Base-by-base conservation (phyloP, 2,329 filamentous ascomycete species). In the Thelonectria discophora region DNA sequence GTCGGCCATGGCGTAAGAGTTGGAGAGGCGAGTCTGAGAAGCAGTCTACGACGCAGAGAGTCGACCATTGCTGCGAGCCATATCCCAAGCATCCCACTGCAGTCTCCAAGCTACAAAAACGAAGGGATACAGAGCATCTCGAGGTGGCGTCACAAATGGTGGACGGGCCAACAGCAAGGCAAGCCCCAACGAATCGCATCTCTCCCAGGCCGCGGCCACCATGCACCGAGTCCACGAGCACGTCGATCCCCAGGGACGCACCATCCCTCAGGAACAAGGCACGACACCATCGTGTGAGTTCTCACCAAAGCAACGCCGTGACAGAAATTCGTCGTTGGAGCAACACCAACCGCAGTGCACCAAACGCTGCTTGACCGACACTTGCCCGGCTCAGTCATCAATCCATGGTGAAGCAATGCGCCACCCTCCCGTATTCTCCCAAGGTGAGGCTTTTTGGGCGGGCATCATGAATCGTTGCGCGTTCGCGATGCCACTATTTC, bases 151-250 rank as follows among this genome's bases (percentile, higher is more conserved):
- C 40, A 52, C 47, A 39, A 30, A 34, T 30, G 42, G 48, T 32
- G 17, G 48, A 61, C 43, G 20, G 43, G 40, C 47, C 37, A 27
- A n/a, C 55, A 40, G 40, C 27, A 32, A 55, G 24, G 34, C 51
- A 24, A 47, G 8, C 32, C 37, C 37, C 43, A 47, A 48, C 51
- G 52, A 60, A 63, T 60, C 56, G 56, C 60, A 60, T 63, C 52
- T 49, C 39, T 32, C 21, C 32, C 45, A 24, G 30, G 11, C 8
- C 34, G 15, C 18, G 24, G 32, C 18, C 34, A 39, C 15, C 49
- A 57, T 18, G 49, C 42, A 58, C 55, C 20, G 55, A 58, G 39
- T 39, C 49, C 50, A 32, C 43, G 55, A 47, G 55, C 54, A 50
- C 34, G 27, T 37, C 46, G 37, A 43, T 50, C 24, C 37, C 54